A percentile compares a stretch with the other conserved stretches of the same genome.
phyloP scores from a whole-genome alignment of 371 early-diverging fungal genomes.

The Actinomortierella wolfii region DNA sequence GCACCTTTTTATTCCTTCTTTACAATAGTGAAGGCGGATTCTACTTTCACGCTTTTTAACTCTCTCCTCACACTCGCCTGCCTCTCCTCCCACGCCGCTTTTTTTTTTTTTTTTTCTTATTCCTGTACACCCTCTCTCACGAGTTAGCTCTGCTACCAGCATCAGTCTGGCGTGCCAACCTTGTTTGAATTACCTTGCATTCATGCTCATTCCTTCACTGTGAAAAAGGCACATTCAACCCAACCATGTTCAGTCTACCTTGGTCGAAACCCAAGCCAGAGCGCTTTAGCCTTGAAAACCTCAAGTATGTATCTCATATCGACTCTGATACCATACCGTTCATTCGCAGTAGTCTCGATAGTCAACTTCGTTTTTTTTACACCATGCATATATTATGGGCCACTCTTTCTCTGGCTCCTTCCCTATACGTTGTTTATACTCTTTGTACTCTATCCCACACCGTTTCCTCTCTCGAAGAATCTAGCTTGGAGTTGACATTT shows the following conservation, averaged over 20 bases:
- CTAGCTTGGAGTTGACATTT: background rate
- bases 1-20: background rate
- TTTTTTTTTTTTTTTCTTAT: background rate
- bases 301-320: constrained; percentile 40
- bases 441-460: too few species aligned
- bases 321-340: background rate
- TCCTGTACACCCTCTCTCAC: too few species aligned
- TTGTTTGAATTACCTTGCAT: too few species aligned
- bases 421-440: constrained; percentile 3
- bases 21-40: too few species aligned
- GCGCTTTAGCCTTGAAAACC: constrained; percentile 45
- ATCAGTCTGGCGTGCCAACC: too few species aligned
- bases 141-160: too few species aligned
- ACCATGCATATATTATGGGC: background rate
- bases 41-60: too few species aligned
- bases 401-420: constrained; percentile 4
- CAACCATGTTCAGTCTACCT: constrained; percentile 41
- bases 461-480: too few species aligned
- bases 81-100: background rate
- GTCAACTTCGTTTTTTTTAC: background rate
- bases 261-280: constrained; percentile 47
- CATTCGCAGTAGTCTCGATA: background rate
- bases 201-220: background rate
- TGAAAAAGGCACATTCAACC: background rate
- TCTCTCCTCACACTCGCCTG: background rate